Percentiles rank a stretch among this genome's conserved stretches.
Conservation (phyloP, 768 basidiomycete genomes). For the Pleurotus citrinopileatus region DNA sequence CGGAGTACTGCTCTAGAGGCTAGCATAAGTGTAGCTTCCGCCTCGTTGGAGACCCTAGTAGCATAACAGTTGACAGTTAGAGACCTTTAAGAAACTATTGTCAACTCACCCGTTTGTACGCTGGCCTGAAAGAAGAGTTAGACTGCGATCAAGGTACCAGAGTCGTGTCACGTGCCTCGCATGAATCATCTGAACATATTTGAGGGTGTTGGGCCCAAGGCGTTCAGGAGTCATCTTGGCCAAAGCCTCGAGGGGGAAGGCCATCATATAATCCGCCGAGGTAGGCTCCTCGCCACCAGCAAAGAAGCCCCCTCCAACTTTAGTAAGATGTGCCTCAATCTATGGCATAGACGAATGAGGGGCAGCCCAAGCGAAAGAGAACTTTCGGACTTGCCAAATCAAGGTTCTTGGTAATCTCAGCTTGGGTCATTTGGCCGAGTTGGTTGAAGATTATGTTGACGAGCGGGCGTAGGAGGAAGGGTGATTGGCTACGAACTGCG, state of each 20-base stretch:
- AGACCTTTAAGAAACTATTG: background rate
- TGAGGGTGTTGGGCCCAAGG: slow-evolving; percentile 10
- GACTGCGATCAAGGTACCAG: no score
- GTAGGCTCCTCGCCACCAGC: slow-evolving; percentile 27
- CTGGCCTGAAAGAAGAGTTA: slow-evolving; percentile 1
- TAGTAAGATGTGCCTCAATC: slow-evolving; percentile 21
- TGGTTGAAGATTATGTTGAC: slow-evolving; percentile 24
- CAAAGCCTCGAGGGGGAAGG: slow-evolving; percentile 22
- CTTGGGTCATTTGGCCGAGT: slow-evolving; percentile 23
- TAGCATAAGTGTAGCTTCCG: slow-evolving; percentile 28
- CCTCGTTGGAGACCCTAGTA: slow-evolving; percentile 27
- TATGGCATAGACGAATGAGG: background rate
- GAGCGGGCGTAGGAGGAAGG: slow-evolving; percentile 34
- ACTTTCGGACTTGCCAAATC: slow-evolving; percentile 21
- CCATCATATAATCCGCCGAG: slow-evolving; percentile 30
- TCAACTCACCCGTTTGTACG: background rate
- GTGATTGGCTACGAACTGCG: slow-evolving; percentile 25
- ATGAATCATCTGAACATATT: slow-evolving; percentile 14
- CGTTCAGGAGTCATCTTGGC: slow-evolving; percentile 6
- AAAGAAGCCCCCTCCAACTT: slow-evolving; percentile 12
- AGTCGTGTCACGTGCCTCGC: slow-evolving; percentile 1
- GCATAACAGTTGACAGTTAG: background rate
- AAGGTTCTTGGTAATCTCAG: slow-evolving; percentile 25
- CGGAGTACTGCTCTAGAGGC: slow-evolving; percentile 5
- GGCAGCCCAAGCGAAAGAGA: background rate